A percentile compares a stretch with the other conserved stretches of the same genome.
These are phyloP conservation scores for Sambucus nigra DNA, from an alignment of 129 eudicot genomes.

Conservation along the genomic window DNA sequence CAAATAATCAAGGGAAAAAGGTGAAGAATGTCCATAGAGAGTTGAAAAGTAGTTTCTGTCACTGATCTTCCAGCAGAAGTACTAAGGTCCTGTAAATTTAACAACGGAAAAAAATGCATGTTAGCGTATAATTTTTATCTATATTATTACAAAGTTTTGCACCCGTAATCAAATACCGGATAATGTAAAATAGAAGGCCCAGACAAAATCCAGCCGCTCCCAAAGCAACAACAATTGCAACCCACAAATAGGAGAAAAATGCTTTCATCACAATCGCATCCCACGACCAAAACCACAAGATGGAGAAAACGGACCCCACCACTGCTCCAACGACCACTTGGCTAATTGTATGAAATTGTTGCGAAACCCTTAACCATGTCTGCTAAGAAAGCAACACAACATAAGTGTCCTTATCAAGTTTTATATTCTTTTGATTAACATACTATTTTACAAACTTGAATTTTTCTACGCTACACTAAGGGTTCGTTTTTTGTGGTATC, in stretches of 20 bases:
- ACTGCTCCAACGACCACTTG: slow-evolving; percentile 66
- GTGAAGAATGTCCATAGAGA: no score
- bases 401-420: no score
- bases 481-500: no score
- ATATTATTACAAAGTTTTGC: neutral
- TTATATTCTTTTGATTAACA: no score
- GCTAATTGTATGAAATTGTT: slow-evolving; percentile 45
- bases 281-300: slow-evolving; percentile 80
- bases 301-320: slow-evolving; percentile 43
- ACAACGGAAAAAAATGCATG: neutral
- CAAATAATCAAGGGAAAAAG: no score
- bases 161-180: slow-evolving; percentile 30
- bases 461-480: no score
- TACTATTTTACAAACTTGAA: no score
- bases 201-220: slow-evolving; percentile 30
- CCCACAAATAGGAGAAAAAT: slow-evolving; percentile 42
- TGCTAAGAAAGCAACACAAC: no score
- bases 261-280: slow-evolving; percentile 29
- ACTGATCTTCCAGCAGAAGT: neutral
- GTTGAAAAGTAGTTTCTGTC: neutral
- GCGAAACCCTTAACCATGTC: slow-evolving; percentile 85
- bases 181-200: slow-evolving; percentile 25
- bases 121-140: neutral
- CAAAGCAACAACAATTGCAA: slow-evolving; percentile 31
- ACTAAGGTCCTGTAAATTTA: neutral